phyloP scores from a whole-genome alignment of 257 asterid genomes.

The Nicotiana knightiana region DNA sequence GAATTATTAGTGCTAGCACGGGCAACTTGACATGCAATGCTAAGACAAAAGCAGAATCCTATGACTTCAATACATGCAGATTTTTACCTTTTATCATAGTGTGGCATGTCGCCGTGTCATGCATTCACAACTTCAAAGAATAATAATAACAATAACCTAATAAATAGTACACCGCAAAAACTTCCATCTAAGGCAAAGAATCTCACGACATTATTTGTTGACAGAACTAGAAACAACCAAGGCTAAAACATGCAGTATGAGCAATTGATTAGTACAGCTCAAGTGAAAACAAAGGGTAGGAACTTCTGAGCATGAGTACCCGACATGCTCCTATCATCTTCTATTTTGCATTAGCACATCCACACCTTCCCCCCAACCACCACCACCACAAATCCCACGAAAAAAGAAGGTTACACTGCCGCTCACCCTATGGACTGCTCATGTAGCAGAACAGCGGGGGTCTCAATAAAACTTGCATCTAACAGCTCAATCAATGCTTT shows the following conservation, averaged over 20 bases:
- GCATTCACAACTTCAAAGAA: background rate
- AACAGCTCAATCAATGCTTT: background rate
- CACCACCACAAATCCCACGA: background rate
- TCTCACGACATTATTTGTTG: background rate
- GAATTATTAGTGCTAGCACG: background rate
- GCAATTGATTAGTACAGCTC: background rate
- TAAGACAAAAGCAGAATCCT: background rate
- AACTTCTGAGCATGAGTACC: background rate
- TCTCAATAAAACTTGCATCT: background rate
- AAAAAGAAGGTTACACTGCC: background rate
- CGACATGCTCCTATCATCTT: background rate
- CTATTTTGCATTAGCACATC: background rate
- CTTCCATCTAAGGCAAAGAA: background rate
- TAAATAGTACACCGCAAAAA: background rate
- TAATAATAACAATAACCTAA: background rate
- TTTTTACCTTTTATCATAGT: background rate
- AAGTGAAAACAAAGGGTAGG: background rate
- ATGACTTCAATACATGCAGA: background rate
- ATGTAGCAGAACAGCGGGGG: background rate
- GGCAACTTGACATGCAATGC: background rate
- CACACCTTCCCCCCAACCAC: background rate
- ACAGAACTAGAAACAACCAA: background rate
- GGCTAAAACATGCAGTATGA: background rate
- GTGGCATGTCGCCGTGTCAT: background rate
- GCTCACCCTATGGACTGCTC: background rate